Evolutionary conservation across 2,329 filamentous ascomycete genomes (phyloP).

Genomic region (Claviceps cyperi): DNA sequence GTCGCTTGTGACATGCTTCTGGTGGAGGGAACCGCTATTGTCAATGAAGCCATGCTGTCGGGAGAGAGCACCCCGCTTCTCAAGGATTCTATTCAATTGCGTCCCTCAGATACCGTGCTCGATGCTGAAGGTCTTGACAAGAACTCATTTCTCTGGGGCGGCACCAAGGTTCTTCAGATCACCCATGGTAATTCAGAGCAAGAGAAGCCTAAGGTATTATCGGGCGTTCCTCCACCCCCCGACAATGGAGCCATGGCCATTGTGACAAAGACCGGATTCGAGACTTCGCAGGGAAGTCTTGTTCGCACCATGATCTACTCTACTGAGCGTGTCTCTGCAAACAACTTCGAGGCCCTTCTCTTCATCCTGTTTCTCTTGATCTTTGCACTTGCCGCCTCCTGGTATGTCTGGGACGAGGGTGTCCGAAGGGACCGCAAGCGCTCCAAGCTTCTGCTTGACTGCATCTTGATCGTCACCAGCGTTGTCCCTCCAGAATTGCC

Average conservation of each 20-base stretch:
- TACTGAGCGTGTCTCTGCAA: conserved; percentile 95
- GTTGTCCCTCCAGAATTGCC: conserved; percentile 96
- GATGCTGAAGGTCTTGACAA: conserved; percentile 91
- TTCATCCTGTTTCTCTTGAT: conserved; percentile 95
- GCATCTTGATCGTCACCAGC: conserved; percentile 91
- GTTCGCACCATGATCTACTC: conserved; percentile 99
- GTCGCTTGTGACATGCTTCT: conserved; percentile 96
- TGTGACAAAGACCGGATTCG: conserved; percentile 94
- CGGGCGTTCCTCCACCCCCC: conserved; percentile 69
- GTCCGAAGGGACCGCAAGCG: conserved; percentile 89
- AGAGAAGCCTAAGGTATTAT: conserved; percentile 54
- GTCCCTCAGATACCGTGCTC: conserved; percentile 64
- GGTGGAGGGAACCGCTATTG: conserved; percentile 88
- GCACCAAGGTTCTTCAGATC: conserved; percentile 92
- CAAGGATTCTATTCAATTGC: conserved; percentile 88
- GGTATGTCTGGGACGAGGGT: conserved; percentile 98
- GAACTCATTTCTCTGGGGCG: conserved; percentile 90
- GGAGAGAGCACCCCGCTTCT: conserved; percentile 93
- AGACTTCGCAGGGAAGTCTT: conserved; percentile 93
- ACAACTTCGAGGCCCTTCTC: conserved; percentile 88
- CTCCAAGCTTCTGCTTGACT: conserved; percentile 93
- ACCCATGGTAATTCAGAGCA: conserved; percentile 73
- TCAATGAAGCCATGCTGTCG: conserved; percentile 98
- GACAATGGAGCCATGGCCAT: conserved; percentile 90
- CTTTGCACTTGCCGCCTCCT: conserved; percentile 92